Evolutionary conservation across 352 stramenopile species (phyloP), one percentile per base, ranked within the genome.

Genomic region (Albugo candida): DNA sequence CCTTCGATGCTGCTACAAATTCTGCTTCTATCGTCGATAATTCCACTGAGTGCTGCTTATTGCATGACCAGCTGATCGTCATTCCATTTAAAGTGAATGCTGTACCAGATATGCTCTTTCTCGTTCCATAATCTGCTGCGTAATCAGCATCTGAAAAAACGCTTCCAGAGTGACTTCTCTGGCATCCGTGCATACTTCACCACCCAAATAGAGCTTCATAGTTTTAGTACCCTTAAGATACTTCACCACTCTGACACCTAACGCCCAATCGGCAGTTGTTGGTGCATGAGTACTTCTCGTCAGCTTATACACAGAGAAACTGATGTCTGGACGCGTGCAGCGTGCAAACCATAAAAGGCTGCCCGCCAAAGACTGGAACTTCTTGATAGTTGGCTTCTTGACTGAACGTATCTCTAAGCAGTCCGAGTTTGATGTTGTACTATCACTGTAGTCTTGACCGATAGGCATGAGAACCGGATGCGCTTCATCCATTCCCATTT

Each of bases 361-460:
- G 0, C 58, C 60, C 0, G 67, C 51, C 5, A 75, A 13, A 0
- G 59, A 65, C 55, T 63, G 57, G n/a, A 71, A 66, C 5, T 18
- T 59, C 36, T 45, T 46, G 4, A 60, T 24, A 0, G 49, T 65
- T 8, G 53, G 53, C 12, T 35, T 0, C 38, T 24, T 43, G 38
- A 24, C 38, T 19, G 38, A 43, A 43, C 3, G 8, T 8, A 43
- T 53, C 41, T 34, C 34, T 37, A 31, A 31, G 8, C 1, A 24
- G 16, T 13, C 5, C 19, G 24, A 13, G 10, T 42, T 35, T 13
- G 21, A 5, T 4, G 20, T 24, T 41, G n/a, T n/a, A n/a, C n/a
- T n/a, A 31, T 31, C 24, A 31, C 24, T 31, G 24, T 31, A 31
- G 8, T 54, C 52, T 21, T 53, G 27, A n/a, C 14, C 41, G 1